phyloP scores from a whole-genome alignment of 352 stramenopile genomes.

The Globisporangium spinosum region DNA sequence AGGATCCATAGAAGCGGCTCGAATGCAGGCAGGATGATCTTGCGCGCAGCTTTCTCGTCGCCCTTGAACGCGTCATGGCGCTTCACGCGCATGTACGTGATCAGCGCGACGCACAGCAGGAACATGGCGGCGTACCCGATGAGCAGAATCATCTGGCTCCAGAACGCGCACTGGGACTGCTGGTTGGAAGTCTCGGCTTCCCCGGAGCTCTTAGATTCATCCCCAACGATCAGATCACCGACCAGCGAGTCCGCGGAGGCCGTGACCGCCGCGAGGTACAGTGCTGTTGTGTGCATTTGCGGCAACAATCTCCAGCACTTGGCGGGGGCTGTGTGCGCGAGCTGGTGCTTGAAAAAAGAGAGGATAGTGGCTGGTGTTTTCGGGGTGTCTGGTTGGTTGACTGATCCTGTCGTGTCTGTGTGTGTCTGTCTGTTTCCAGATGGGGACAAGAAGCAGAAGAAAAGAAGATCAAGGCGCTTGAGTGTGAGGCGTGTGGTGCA shows the following conservation, averaged over 20 bases:
- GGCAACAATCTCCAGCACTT: background rate
- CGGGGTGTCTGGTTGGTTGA: background rate
- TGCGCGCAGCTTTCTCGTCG: slow-evolving; percentile 22
- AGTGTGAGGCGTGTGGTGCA: background rate
- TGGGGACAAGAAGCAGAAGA: background rate
- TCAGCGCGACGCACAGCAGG: slow-evolving; percentile 15
- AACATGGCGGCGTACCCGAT: slow-evolving; percentile 25
- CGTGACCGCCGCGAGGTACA: background rate
- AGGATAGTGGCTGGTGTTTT: background rate
- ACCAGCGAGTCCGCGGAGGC: background rate
- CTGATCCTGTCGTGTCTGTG: background rate
- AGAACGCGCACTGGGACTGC: slow-evolving; percentile 2
- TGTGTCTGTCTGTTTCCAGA: background rate
- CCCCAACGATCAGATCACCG: background rate
- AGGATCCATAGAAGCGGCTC: slow-evolving; percentile 47
- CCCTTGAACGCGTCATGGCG: slow-evolving; percentile 23
- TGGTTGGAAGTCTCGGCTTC: background rate
- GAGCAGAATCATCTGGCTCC: background rate
- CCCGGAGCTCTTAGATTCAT: background rate
- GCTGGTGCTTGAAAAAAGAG: background rate
- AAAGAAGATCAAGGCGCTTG: background rate
- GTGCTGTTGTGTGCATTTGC: background rate
- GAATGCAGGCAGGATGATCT: slow-evolving; percentile 41
- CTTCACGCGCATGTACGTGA: slow-evolving; percentile 28
- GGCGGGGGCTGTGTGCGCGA: background rate